These are phyloP conservation scores for Atkinsonella texensis DNA, from an alignment of 2,329 filamentous ascomycete genomes.

Conservation along the genomic window DNA sequence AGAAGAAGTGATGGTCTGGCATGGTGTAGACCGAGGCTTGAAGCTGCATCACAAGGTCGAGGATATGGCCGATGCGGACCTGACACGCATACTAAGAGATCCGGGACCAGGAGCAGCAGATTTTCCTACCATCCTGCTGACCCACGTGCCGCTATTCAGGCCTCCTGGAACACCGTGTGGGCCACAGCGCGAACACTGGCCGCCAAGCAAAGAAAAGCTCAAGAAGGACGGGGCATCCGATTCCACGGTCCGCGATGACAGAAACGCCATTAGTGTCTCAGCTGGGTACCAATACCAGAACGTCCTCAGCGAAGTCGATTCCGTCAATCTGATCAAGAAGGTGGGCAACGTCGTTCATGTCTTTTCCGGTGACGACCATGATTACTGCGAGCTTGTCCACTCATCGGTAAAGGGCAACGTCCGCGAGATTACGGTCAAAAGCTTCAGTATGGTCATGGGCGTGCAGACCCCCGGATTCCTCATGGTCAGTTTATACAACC, in stretches of 20 bases:
- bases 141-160: constrained; percentile 83
- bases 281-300: constrained; percentile 95
- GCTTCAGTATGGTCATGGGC: constrained; percentile 92
- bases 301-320: constrained; percentile 68
- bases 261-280: constrained; percentile 66
- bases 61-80: constrained; percentile 37
- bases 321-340: constrained; percentile 60
- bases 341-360: constrained; percentile 74
- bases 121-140: constrained; percentile 78
- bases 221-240: constrained; percentile 34
- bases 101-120: constrained; percentile 38
- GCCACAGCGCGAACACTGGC: constrained; percentile 71
- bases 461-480: constrained; percentile 78
- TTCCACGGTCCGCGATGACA: constrained; percentile 24
- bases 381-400: constrained; percentile 89
- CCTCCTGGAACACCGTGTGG: constrained; percentile 77
- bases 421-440: constrained; percentile 88
- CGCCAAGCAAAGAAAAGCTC: constrained; percentile 47
- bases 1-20: constrained; percentile 54
- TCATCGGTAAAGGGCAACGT: constrained; percentile 52
- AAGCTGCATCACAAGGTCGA: constrained; percentile 48
- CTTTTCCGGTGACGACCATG: constrained; percentile 95
- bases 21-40: constrained; percentile 44
- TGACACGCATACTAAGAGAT: constrained; percentile 20
- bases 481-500: constrained; percentile 86